Evolutionary conservation across 306 rosid genomes (phyloP).

Genomic region (Castanea sativa): DNA sequence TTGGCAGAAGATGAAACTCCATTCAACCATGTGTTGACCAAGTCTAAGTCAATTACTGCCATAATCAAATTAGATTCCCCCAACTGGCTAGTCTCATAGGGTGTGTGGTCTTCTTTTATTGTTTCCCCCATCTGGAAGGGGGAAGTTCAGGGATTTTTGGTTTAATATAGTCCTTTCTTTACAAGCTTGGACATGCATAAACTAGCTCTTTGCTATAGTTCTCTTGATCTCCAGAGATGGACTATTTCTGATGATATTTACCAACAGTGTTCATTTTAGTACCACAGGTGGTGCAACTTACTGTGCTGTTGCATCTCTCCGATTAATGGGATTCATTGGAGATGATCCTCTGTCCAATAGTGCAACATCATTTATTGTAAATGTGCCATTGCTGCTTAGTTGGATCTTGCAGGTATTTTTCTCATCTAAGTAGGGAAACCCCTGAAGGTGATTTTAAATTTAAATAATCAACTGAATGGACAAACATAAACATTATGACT

Average conservation of each 20-base stretch:
- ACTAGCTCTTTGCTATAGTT: neutral
- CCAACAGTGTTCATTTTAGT: conserved; percentile 51
- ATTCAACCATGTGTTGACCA: too few species aligned
- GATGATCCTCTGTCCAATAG: conserved; percentile 58
- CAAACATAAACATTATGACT: neutral
- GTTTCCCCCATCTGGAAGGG: neutral
- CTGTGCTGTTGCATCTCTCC: conserved; percentile 87
- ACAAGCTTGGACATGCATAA: neutral
- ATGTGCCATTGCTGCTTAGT: conserved; percentile 67
- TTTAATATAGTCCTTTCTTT: too few species aligned
- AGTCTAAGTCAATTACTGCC: too few species aligned
- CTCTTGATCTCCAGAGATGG: conserved; percentile 9
- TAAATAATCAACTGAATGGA: neutral
- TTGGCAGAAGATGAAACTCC: too few species aligned
- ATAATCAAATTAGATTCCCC: too few species aligned
- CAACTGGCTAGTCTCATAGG: neutral
- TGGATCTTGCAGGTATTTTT: conserved; percentile 83
- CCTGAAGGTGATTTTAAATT: conserved; percentile 7
- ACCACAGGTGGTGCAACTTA: conserved; percentile 92
- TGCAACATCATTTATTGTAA: conserved; percentile 44
- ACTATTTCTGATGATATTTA: conserved; percentile 30
- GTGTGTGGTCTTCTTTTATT: neutral
- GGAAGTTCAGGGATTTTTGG: too few species aligned
- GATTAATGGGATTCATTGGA: conserved; percentile 80
- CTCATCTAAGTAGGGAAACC: neutral